Evolutionary conservation across 345 rosid genomes (phyloP), one percentile per base, ranked within the genome.

Genomic region (Citrus reticulata): DNA sequence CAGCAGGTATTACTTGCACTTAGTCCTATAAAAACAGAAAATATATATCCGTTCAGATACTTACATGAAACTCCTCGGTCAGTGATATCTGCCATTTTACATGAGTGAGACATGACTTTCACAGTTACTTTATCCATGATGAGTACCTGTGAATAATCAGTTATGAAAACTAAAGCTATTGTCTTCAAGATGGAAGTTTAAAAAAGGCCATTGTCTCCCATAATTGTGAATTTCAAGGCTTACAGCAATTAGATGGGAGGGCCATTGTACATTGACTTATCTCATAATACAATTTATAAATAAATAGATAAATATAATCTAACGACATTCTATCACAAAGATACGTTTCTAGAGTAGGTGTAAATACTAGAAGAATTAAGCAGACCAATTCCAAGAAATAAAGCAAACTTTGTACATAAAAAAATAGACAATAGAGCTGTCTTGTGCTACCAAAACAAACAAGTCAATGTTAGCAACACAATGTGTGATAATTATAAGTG

Each of bases 21-120:
- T 16, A 62, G n/a, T n/a, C 35, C 16, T 17, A 30, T 29, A 24
- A 73, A 39, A 65, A 27, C 10, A 29, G 32, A 5, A 66, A 4
- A 61, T 35, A 40, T 40, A 35, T 68, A 29, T 55, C 55, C 2
- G 6, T 35, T 9, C 37, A 32, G 24, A 40, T n/a, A 51, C 95
- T 90, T 89, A 95, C 99, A 81, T 54, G 99, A 95, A 85, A 95
- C 82, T 76, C 99, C 97, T 86, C 89, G 99, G 81, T 95, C 99
- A 9, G 98, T 95, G 82, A 95, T 95, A 80, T 94, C 98, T 2
- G 95, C 91, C 97, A 94, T 94, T 83, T 91, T 93, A 86, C 98
- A 94, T 6, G 95, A 87, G 74, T 88, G 85, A 55, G 98, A 92
- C 96, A 94, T 89, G 19, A 94, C 98, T 85, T 94, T 94, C 57